Conservation (phyloP, 1,284 basidiomycete species). For the Polyporus tsugae region DNA sequence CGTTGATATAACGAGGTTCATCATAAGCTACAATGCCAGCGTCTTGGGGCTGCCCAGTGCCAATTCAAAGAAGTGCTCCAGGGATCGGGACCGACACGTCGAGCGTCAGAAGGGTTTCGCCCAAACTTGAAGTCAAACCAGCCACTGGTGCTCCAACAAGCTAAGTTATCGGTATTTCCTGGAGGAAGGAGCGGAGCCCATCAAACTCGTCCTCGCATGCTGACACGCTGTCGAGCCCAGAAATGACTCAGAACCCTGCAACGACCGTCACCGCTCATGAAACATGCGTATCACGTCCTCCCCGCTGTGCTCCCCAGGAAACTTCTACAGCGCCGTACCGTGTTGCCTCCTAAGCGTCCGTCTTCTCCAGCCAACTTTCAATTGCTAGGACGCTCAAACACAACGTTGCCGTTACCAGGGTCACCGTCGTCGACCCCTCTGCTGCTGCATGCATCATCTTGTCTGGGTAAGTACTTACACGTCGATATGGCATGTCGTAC, state of each 20-base stretch:
- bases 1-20: not conserved
- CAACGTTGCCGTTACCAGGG: no score
- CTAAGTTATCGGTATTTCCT: not conserved
- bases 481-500: not conserved
- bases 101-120: not conserved
- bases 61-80: not conserved
- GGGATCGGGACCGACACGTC: not conserved
- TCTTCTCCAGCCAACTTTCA: no score
- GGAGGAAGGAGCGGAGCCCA: not conserved
- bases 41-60: not conserved
- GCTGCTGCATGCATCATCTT: no score
- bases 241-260: not conserved
- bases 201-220: not conserved
- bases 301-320: no score
- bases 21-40: not conserved
- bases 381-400: no score
- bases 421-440: no score
- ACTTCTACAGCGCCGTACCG: no score
- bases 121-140: not conserved
- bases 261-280: not conserved
- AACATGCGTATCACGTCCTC: constrained; percentile 8
- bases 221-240: no score
- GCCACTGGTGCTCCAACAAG: not conserved
- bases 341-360: no score
- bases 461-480: no score